These are phyloP conservation scores for Talaromyces sp. DNA, from an alignment of 2,329 filamentous ascomycete genomes.

Conservation along the genomic window DNA sequence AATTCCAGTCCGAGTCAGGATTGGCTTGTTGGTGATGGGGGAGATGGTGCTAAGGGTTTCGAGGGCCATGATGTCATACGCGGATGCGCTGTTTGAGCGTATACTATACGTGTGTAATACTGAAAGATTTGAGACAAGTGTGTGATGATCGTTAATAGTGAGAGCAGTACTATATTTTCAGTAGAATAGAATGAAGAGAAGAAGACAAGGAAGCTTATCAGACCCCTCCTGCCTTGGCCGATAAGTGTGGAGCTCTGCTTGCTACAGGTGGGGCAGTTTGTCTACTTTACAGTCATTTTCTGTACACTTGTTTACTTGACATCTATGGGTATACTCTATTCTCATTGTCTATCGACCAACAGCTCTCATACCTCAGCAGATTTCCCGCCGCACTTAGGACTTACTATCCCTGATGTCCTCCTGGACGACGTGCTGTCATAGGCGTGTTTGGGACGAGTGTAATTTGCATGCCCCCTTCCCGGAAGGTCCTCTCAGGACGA, in stretches of 20 bases:
- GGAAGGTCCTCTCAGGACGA: not conserved
- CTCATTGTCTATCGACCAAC: not conserved
- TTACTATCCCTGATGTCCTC: not conserved
- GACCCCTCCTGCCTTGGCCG: constrained; percentile 6
- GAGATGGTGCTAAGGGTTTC: constrained; percentile 76
- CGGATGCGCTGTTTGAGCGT: not conserved
- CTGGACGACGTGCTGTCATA: not conserved
- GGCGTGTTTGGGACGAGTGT: not conserved
- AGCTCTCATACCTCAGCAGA: not conserved
- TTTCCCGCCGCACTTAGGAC: not conserved
- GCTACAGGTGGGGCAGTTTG: not conserved
- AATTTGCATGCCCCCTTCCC: not conserved
- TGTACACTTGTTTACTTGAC: not conserved
- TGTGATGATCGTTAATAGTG: not conserved
- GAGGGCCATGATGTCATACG: constrained; percentile 42
- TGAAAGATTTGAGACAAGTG: not conserved
- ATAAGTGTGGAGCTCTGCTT: not conserved
- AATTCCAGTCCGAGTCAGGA: constrained; percentile 74
- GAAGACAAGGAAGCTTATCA: not conserved
- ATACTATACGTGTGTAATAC: not conserved
- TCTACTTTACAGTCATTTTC: not conserved
- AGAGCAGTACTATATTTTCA: not conserved
- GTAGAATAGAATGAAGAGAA: not conserved
- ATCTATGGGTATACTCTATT: too few relatives aligned
- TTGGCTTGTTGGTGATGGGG: constrained; percentile 78